These are phyloP conservation scores for Rhodotorula toruloides DNA, from an alignment of 768 basidiomycete species.

Conservation along the genomic window DNA sequence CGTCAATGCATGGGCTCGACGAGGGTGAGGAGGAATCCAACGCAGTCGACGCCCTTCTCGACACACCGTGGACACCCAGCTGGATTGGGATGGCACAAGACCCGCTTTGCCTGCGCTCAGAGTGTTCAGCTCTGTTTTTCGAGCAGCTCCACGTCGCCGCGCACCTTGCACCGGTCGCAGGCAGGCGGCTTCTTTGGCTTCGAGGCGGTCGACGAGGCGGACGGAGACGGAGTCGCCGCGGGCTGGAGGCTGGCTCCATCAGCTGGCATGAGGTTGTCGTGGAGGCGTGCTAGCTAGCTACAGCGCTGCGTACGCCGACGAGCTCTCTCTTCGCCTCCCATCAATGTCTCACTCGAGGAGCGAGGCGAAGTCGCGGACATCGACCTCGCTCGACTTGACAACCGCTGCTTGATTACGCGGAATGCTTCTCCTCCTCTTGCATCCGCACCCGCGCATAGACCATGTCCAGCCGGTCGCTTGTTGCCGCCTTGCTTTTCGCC, in stretches of 20 bases:
- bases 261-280: background rate
- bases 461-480: no score
- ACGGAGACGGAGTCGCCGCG: no score
- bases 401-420: no score
- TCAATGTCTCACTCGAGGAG: background rate
- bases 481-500: no score
- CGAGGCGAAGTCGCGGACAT: background rate
- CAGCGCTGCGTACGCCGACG: no score
- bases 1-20: background rate
- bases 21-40: background rate
- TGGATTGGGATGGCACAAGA: background rate
- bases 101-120: background rate
- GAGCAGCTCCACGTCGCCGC: background rate
- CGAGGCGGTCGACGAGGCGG: no score
- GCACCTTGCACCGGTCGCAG: slow-evolving; percentile 1
- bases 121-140: background rate
- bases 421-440: no score
- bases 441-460: no score
- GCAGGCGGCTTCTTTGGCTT: background rate
- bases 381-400: no score
- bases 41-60: background rate
- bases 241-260: no score
- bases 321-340: background rate
- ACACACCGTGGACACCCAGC: background rate
- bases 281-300: background rate